These are phyloP conservation scores for Vaccinium darrowii DNA, from an alignment of 148 eudicot genomes.

Conservation along the genomic window DNA sequence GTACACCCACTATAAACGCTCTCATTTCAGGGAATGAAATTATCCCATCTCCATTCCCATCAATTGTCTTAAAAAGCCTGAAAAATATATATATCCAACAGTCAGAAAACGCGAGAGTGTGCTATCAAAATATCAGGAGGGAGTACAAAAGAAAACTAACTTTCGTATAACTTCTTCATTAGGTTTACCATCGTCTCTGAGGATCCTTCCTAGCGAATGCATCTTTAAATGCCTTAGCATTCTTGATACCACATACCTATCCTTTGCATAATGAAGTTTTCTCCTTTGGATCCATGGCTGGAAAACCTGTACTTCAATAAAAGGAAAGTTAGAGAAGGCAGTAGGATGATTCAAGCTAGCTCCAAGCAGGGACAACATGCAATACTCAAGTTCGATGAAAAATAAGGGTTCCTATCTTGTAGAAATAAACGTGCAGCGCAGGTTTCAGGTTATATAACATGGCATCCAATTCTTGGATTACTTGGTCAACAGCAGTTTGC, in stretches of 20 bases:
- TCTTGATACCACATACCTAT: conserved; percentile 42
- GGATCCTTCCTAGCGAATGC: conserved; percentile 35
- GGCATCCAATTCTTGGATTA: not conserved
- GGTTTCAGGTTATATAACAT: not conserved
- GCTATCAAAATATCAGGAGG: not conserved
- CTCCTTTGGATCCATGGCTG: conserved; percentile 60
- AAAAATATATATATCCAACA: conserved; percentile 11
- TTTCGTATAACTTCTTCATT: conserved; percentile 30
- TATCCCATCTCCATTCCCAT: conserved; percentile 33
- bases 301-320: conserved; percentile 31
- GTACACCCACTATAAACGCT: conserved; percentile 73
- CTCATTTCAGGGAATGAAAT: conserved; percentile 60
- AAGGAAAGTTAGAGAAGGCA: not conserved
- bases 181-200: conserved; percentile 33
- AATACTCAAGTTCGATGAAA: not conserved
- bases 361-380: not conserved
- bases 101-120: not conserved
- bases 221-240: conserved; percentile 32
- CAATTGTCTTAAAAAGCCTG: conserved; percentile 69
- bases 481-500: not conserved
- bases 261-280: conserved; percentile 43
- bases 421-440: not conserved
- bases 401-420: not conserved
- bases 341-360: not conserved
- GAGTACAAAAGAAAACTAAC: conserved; percentile 19